Evolutionary conservation across 306 rosid genomes (phyloP).

Genomic region (Cicer chorassanicum): DNA sequence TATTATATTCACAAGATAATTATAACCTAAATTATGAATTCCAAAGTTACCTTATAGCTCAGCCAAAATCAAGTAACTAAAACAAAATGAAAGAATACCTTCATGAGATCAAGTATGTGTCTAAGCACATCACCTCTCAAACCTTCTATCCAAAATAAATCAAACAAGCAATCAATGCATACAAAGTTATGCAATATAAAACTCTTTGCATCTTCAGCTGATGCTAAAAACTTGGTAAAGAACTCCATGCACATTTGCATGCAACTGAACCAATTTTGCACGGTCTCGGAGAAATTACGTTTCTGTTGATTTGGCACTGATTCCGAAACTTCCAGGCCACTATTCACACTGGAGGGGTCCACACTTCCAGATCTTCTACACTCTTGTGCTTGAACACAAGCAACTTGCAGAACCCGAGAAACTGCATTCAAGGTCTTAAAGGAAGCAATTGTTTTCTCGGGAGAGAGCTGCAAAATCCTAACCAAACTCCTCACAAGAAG

Average conservation of each 20-base stretch:
- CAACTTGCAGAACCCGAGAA: conserved; percentile 86
- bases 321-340: conserved; percentile 43
- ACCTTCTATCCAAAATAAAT: conserved; percentile 90
- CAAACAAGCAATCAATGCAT: conserved; percentile 81
- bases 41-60: conserved; percentile 26
- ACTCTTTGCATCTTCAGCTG: conserved; percentile 72
- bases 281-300: conserved; percentile 48
- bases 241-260: conserved; percentile 74
- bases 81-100: conserved; percentile 57
- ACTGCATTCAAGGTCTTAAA: conserved; percentile 72
- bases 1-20: conserved; percentile 38
- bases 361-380: conserved; percentile 57
- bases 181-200: conserved; percentile 66
- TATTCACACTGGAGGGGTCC: conserved; percentile 49
- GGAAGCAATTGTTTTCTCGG: conserved; percentile 83
- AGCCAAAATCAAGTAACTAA: conserved; percentile 34
- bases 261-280: conserved; percentile 62
- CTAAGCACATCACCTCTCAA: conserved; percentile 73
- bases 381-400: conserved; percentile 86
- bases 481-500: conserved; percentile 75
- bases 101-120: conserved; percentile 86
- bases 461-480: conserved; percentile 70
- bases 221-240: conserved; percentile 62
- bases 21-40: conserved; percentile 36
- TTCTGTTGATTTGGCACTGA: conserved; percentile 48